Percentiles rank a stretch among this genome's conserved stretches.
These are phyloP conservation scores for Dysphania ambrosioides DNA, from an alignment of 148 eudicot genomes.

Conservation along the genomic window DNA sequence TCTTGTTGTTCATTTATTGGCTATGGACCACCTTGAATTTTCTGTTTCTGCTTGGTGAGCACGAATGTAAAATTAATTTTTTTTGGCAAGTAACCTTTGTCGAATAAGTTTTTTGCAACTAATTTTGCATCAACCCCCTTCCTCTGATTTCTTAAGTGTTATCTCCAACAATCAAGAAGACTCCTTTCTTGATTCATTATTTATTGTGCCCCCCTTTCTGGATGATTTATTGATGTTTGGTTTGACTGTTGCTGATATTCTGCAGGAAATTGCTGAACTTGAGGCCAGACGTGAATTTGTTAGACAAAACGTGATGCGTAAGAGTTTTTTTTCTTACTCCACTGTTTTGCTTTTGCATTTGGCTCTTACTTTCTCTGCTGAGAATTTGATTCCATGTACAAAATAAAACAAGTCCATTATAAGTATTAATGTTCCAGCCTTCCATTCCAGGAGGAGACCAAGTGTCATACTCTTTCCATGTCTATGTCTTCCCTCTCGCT, in stretches of 20 bases:
- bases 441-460: too few relatives aligned
- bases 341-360: too few relatives aligned
- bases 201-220: neutral
- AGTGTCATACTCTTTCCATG: neutral
- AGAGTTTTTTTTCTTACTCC: constrained; percentile 46
- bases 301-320: constrained; percentile 81
- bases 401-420: neutral
- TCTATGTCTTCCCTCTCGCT: constrained; percentile 2
- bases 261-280: constrained; percentile 84
- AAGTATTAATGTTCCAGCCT: neutral
- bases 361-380: too few relatives aligned
- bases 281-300: constrained; percentile 82
- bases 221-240: constrained; percentile 1
- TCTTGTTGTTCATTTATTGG: neutral
- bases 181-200: neutral
- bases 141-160: neutral
- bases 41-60: neutral
- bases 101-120: neutral
- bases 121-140: neutral
- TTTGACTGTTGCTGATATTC: constrained; percentile 26
- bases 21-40: neutral
- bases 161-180: neutral
- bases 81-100: too few relatives aligned
- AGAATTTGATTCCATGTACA: neutral
- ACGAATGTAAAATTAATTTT: neutral